Evolutionary conservation across 1,284 basidiomycete species (phyloP).

Genomic region (Tilletia indica): DNA sequence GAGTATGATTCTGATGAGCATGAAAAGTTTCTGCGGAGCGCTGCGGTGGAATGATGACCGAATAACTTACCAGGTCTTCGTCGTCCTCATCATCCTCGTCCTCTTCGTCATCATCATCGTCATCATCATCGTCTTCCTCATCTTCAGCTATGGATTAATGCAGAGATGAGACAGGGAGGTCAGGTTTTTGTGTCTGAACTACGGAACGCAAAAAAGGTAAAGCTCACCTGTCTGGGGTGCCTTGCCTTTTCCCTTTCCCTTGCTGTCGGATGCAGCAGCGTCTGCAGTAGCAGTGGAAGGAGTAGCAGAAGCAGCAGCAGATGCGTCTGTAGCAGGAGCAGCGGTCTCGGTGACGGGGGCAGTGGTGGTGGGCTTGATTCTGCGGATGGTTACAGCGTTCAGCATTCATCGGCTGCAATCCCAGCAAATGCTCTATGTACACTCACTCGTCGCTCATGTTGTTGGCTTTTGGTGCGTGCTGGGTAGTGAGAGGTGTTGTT

Average conservation of each 20-base stretch:
- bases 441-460: constrained; percentile 8
- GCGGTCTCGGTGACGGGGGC: neutral
- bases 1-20: too few relatives aligned
- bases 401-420: neutral
- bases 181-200: neutral
- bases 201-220: neutral
- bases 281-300: neutral
- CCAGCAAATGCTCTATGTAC: neutral
- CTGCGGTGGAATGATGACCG: neutral
- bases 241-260: constrained; percentile 17
- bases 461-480: neutral
- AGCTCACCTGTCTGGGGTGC: constrained; percentile 2
- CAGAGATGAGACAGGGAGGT: neutral
- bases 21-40: neutral
- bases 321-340: neutral
- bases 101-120: constrained; percentile 9
- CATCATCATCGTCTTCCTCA: neutral
- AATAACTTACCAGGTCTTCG: constrained; percentile 1
- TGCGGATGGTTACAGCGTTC: neutral
- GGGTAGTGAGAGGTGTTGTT: too few relatives aligned
- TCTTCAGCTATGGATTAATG: neutral
- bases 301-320: neutral
- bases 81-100: constrained; percentile 14
- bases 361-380: constrained; percentile 5
- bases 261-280: neutral